Percentiles rank a stretch among this genome's conserved stretches.
These are phyloP conservation scores for Neodidymelliopsis sp. DNA, from an alignment of 2,329 filamentous ascomycete genomes.

Conservation along the genomic window DNA sequence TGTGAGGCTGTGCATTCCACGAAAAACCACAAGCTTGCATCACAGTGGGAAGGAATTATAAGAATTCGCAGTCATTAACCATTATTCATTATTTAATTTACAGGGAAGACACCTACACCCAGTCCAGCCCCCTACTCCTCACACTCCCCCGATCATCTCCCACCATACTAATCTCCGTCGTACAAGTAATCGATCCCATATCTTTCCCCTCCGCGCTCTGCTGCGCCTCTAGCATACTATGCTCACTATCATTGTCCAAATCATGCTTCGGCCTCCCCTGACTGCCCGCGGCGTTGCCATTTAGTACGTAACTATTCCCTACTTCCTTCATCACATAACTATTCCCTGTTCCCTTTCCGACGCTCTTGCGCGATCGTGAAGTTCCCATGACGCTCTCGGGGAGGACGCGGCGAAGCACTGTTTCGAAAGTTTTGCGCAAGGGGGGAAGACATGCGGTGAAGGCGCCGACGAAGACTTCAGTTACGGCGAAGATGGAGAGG, in stretches of 20 bases:
- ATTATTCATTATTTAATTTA: not conserved
- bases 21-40: too few species aligned
- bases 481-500: constrained; percentile 32
- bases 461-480: constrained; percentile 38
- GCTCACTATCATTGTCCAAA: constrained; percentile 15
- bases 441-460: constrained; percentile 39
- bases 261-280: constrained; percentile 10
- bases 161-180: constrained; percentile 10
- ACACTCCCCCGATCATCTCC: constrained; percentile 7
- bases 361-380: constrained; percentile 5
- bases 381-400: constrained; percentile 28
- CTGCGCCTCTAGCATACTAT: constrained; percentile 5
- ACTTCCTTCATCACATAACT: constrained; percentile 27
- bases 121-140: constrained; percentile 8
- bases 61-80: not conserved
- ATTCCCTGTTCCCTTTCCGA: constrained; percentile 19
- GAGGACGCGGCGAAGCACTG: constrained; percentile 24
- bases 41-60: too few species aligned
- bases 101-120: not conserved
- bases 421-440: constrained; percentile 37
- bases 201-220: constrained; percentile 7
- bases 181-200: constrained; percentile 4
- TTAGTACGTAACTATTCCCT: constrained; percentile 17
- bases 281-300: not conserved
- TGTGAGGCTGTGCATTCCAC: too few species aligned